Base-by-base conservation (phyloP, 345 rosid genomes). In the Moringa oleifera region DNA sequence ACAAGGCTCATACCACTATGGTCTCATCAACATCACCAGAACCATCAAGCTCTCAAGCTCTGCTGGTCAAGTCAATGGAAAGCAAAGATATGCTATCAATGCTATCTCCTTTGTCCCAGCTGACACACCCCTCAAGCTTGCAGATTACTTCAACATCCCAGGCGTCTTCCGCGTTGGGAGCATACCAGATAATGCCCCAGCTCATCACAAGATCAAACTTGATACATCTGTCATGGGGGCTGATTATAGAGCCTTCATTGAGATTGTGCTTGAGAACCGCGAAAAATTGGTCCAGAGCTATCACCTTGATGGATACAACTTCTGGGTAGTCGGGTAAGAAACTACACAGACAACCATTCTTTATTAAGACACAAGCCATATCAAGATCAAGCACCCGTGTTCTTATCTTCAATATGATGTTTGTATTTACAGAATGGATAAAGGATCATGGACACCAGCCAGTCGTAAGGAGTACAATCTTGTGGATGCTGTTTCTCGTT, bases 1-100 rank as follows among this genome's bases (percentile, higher is more conserved):
- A n/a, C 98, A 93, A 18, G 98, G 98, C 5, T 90, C 97, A 18
- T 90, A 90, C 81, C 97, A 90, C 60, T 90, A 93, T 61, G 96
- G 98, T 28, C 73, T 28, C 21, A 73, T 90, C 41, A 90, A 84
- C 64, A 71, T 80, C 18, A 73, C 82, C 4, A 75, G 85, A 68
- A 84, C 94, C 0, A 67, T 89, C 63, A 78, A 67, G 80, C 74
- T 90, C 31, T 85, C 61, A 36, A 93, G 81, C 79, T 77, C 87
- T 23, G 89, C 91, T 12, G 84, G 45, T 10, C 77, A 63, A 52
- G 81, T 90, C 45, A 70, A 73, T n/a, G 72, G 79, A 37, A 88
- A 82, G 79, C 97, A 87, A 70, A 76, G 97, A 49, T 90, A 90
- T n/a, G 96, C 80, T 18, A 82, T 90, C 20, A 93, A 93, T 57